phyloP scores from a whole-genome alignment of 2,329 filamentous ascomycete genomes.

The Xylariaceae sp. region DNA sequence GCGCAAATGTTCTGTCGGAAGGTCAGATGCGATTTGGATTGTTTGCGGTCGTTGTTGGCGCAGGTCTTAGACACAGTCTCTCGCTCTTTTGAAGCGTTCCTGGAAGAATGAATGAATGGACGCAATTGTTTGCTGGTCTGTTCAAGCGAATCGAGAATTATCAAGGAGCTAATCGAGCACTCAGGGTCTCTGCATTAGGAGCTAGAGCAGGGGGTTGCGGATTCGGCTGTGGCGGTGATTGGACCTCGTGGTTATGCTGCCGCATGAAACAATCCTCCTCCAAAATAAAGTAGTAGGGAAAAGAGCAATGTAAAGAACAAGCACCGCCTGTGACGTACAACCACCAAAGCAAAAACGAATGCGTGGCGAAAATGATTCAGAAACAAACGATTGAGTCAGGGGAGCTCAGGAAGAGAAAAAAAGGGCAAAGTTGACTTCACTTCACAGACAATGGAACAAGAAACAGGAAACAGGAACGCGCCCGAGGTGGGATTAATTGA shows the following conservation, averaged over 20 bases:
- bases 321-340: constrained; percentile 24
- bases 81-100: constrained; percentile 12
- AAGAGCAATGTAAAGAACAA: constrained; percentile 12
- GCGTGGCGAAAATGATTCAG: constrained; percentile 3
- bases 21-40: not conserved
- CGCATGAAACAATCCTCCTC: constrained; percentile 23
- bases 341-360: constrained; percentile 1
- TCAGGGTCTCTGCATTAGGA: constrained; percentile 26
- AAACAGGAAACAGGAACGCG: constrained; percentile 12
- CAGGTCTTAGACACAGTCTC: constrained; percentile 28
- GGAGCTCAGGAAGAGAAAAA: constrained; percentile 8
- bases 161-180: constrained; percentile 14
- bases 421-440: constrained; percentile 3
- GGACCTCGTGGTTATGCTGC: constrained; percentile 10
- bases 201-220: constrained; percentile 6
- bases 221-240: constrained; percentile 20
- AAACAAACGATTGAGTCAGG: constrained; percentile 16
- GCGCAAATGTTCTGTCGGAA: no score
- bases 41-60: constrained; percentile 23
- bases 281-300: constrained; percentile 5
- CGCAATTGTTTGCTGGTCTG: constrained; percentile 8
- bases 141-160: constrained; percentile 16
- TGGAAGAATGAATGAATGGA: constrained; percentile 12
- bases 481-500: constrained; percentile 6
- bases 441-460: constrained; percentile 7